Evolutionary conservation across 1,139 yeast species (phyloP), one percentile per base, ranked within the genome.

Genomic region (Saccharomyces uvarum): DNA sequence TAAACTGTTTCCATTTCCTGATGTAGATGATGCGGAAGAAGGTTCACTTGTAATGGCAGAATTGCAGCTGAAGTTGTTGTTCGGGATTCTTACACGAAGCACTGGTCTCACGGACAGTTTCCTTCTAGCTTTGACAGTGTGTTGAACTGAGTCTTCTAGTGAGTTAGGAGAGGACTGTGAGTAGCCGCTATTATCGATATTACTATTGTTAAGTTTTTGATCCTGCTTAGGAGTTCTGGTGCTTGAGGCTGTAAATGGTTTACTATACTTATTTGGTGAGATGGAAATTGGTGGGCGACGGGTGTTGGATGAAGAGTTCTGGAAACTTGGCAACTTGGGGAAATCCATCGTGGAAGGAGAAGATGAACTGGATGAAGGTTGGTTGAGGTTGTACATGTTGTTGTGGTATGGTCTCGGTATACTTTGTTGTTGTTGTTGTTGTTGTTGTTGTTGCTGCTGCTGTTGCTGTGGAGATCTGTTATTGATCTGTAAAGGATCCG

Each of bases 11-110:
- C 44, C 24, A n/a, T 38, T 38, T 3, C 24, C 44, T n/a, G 44
- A 38, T 38, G 44, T 38, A 7, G 44, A 38, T 16, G 44, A 38
- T 4, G 44, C 44, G 19, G 44, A 38, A 19, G 44, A 38, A 11
- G 44, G 44, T 19, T 38, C 44, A 9, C 44, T 38, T 38, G 44
- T 21, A 38, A 38, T 38, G 11, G 44, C 44, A 9, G 44, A 38
- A 38, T 38, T 38, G 9, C 44, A 19, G 24, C 24, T 38, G 26
- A 38, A 38, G 19, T 38, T 38, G 44, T 38, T 38, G 5, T 38
- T 38, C n/a, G 44, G 44, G 21, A 38, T 38, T 38, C 44, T 38
- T n/a, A 38, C 44, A 38, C 44, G 44, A 38, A 38, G 44, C 24
- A 38, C 44, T 4, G 44, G 44, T 19, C 44, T 38, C 7, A 13